phyloP scores from a whole-genome alignment of 2,329 filamentous ascomycete species.

The Apiospora kogelbergensis region DNA sequence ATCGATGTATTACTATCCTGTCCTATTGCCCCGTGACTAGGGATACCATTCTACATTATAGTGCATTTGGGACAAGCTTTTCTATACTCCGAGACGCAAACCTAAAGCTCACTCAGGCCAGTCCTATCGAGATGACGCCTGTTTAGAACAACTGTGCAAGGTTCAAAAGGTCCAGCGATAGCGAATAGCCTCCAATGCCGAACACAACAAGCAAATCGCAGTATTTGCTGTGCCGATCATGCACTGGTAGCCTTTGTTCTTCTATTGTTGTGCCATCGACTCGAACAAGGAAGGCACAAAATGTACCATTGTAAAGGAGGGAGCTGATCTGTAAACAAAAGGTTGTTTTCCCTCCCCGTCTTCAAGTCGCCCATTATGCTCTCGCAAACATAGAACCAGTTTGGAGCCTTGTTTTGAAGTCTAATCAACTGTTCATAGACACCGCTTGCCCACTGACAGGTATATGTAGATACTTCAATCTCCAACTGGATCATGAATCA shows the following conservation, averaged over 20 bases:
- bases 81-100: no score
- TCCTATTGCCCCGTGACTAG: background rate
- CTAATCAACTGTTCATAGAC: background rate
- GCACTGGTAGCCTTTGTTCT: background rate
- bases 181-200: no score
- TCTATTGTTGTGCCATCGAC: no score
- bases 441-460: no score
- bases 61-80: background rate
- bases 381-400: background rate
- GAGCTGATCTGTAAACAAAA: background rate
- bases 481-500: background rate
- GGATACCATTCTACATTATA: no score
- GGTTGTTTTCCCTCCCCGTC: background rate
- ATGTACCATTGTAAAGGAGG: background rate
- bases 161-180: no score
- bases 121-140: no score
- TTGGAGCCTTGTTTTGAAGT: no score
- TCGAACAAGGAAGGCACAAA: background rate
- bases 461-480: background rate
- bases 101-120: background rate
- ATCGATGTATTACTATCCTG: background rate
- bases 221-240: no score
- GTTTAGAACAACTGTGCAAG: no score
- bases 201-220: no score
- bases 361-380: background rate